phyloP scores from a whole-genome alignment of 306 rosid species.

The Chamaecrista fasciculata region DNA sequence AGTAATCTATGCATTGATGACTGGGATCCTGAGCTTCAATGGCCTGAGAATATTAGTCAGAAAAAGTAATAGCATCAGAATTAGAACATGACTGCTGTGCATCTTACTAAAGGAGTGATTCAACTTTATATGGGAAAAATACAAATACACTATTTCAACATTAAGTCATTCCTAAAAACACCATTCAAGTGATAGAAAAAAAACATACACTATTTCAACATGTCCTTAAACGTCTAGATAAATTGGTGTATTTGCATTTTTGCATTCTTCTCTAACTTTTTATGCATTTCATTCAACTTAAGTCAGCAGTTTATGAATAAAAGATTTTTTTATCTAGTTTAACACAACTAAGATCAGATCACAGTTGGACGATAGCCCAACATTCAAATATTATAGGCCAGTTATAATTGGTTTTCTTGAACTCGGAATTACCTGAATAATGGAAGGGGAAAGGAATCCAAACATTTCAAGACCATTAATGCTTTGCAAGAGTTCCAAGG shows the following conservation, averaged over 20 bases:
- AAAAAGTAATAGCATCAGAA: conserved; percentile 21
- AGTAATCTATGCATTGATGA: conserved; percentile 71
- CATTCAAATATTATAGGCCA: too few species aligned
- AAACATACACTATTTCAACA: too few species aligned
- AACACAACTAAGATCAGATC: not conserved
- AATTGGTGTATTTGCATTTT: too few species aligned
- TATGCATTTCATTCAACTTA: conserved; percentile 11
- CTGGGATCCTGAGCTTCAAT: conserved; percentile 72
- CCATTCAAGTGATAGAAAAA: too few species aligned
- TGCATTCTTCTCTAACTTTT: too few species aligned
- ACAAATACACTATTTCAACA: too few species aligned
- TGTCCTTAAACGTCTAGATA: too few species aligned
- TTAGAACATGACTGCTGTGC: conserved; percentile 4
- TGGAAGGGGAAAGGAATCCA: conserved; percentile 65
- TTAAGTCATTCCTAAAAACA: too few species aligned
- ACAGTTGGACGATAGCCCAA: not conserved
- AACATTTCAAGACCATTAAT: conserved; percentile 74
- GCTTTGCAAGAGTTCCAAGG: conserved; percentile 44
- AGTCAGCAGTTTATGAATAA: not conserved
- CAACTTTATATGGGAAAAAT: too few species aligned
- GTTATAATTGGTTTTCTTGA: too few species aligned
- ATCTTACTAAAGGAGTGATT: conserved; percentile 13
- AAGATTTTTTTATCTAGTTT: conserved; percentile 9
- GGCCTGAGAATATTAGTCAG: conserved; percentile 49
- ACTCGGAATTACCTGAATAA: conserved; percentile 55